Base-by-base conservation (phyloP, 1,284 basidiomycete genomes). In the Leccinum cinnamomeum region DNA sequence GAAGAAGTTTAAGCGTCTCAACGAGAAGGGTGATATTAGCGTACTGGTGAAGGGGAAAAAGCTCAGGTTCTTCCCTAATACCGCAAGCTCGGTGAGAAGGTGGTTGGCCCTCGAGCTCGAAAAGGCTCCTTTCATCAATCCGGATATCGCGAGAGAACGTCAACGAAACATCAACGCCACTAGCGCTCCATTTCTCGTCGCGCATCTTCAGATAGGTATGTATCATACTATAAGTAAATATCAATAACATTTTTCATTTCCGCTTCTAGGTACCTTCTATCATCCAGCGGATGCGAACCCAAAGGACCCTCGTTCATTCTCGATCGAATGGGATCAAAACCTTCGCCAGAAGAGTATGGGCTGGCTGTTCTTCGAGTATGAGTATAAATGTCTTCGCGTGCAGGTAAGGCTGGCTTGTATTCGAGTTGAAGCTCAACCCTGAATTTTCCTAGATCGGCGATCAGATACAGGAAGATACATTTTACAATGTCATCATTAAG, bases 121-220 rank as follows among this genome's bases (percentile, higher is more conserved):
- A 59, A 88, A 87, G 71, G 85, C 87, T 0, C 84, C 82, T 0
- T 91, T 84, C 68, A 77, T 87, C 14, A 74, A 84, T 64, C 88
- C 89, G 0, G 79, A 83, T 25, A 79, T 84, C 1, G 87, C 86
- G 60, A 82, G 84, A 69, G 79, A 83, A 59, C 82, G 80, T 51
- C 76, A 80, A 57, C 65, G 74, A 11, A 89, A 78, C 53, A 67
- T 85, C 10, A 69, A 71, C 35, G 75, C 77, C 12, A 77, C 89
- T 23, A 72, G 81, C 25, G 74, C 79, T 10, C 74, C 75, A 16
- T 74, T 89, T 44, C 81, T 85, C 20, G 77, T 91, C 7, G 79
- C 84, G 61, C 77, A 77, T 25, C 75, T 90, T 35, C 88, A 91
- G 67, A 84, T 90, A 67, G 89, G 89, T 35, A 65, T 81, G 70